A percentile compares a stretch with the other conserved stretches of the same genome.
phyloP scores from a whole-genome alignment of 139 green algal species.

The Chlorella sorokiniana region DNA sequence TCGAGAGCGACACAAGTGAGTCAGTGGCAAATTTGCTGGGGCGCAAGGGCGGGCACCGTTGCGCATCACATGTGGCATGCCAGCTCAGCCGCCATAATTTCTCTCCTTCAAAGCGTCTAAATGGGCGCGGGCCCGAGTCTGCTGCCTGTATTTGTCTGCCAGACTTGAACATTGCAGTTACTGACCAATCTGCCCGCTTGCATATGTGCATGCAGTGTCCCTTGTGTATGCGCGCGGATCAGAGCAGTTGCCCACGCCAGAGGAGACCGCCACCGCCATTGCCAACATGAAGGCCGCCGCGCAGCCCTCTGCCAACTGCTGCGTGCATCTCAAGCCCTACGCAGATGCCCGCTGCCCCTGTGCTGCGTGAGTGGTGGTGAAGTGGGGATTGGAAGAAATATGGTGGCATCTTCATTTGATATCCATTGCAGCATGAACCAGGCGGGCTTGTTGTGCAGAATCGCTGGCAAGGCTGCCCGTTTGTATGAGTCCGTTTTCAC shows the following conservation, averaged over 20 bases:
- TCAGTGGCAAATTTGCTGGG: neutral
- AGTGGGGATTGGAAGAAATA: no score
- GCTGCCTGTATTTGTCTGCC: neutral
- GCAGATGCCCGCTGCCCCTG: conserved; percentile 18
- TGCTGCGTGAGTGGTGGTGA: neutral
- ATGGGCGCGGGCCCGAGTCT: no score
- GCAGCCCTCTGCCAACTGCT: conserved; percentile 10
- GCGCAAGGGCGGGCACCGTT: no score
- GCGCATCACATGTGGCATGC: neutral
- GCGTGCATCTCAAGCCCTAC: neutral
- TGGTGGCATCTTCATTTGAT: neutral
- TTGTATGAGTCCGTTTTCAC: no score
- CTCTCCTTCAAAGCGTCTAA: no score
- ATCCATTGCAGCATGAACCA: no score
- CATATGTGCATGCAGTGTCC: neutral
- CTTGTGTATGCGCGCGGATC: conserved; percentile 4
- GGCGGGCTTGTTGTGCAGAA: no score
- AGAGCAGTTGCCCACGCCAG: neutral
- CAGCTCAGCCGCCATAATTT: neutral
- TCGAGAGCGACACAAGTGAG: conserved; percentile 24
- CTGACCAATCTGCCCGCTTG: neutral
- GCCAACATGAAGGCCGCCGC: conserved; percentile 18
- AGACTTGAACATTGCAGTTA: neutral
- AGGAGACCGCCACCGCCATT: conserved; percentile 7
- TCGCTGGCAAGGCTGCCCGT: no score